A percentile compares a stretch with the other conserved stretches of the same genome.
Conservation (phyloP, 345 rosid genomes). For the Syzygium oleosum region DNA sequence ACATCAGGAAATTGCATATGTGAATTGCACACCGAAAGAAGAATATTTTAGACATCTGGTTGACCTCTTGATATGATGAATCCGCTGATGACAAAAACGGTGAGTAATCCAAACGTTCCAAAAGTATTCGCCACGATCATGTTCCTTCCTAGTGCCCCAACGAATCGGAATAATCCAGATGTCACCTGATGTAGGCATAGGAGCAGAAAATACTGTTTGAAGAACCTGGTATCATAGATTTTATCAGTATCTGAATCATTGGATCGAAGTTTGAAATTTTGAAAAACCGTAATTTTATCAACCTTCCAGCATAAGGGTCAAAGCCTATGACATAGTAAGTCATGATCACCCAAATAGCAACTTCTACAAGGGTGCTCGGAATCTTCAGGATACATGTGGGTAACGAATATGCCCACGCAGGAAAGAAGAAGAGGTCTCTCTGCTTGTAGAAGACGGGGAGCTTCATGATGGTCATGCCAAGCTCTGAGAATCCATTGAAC, state of each 20-base stretch:
- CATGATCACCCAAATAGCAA: constrained; percentile 43
- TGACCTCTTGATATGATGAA: constrained; percentile 48
- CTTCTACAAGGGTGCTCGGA: constrained; percentile 54
- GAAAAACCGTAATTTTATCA: not conserved
- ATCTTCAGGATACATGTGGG: constrained; percentile 75
- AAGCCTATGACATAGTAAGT: constrained; percentile 50
- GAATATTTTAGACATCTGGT: not conserved
- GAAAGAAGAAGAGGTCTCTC: constrained; percentile 70
- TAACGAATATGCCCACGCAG: constrained; percentile 81
- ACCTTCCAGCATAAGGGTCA: constrained; percentile 45
- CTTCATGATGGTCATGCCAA: constrained; percentile 57
- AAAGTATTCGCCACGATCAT: constrained; percentile 44
- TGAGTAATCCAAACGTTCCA: constrained; percentile 35
- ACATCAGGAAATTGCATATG: not conserved
- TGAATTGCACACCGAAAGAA: not conserved
- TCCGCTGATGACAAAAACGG: constrained; percentile 44
- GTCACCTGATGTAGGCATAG: constrained; percentile 39
- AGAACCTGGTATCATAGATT: constrained; percentile 25
- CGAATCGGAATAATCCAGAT: constrained; percentile 37
- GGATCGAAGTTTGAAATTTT: not conserved
- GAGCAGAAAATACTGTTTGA: constrained; percentile 43
- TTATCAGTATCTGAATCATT: not conserved
- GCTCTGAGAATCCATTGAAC: constrained; percentile 77
- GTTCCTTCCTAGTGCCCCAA: constrained; percentile 49
- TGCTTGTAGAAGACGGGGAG: constrained; percentile 91